phyloP scores from a whole-genome alignment of 2,329 filamentous ascomycete genomes.

The Neospermospora avenae region DNA sequence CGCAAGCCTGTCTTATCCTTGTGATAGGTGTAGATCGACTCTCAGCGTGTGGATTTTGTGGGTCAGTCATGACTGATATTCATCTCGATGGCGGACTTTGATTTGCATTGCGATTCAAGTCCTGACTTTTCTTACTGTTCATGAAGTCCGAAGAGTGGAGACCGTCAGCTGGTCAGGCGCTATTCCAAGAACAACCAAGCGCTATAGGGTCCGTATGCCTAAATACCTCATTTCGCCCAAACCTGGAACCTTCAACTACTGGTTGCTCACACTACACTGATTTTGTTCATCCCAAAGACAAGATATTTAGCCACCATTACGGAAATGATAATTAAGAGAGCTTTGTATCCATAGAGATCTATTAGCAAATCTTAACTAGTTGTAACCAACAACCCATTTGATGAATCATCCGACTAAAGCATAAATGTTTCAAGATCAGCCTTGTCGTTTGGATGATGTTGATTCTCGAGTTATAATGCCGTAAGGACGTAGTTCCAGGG shows the following conservation, averaged over 20 bases:
- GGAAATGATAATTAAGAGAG: too few relatives aligned
- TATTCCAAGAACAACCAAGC: constrained; percentile 1
- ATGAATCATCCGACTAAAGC: too few relatives aligned
- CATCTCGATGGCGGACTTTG: too few relatives aligned
- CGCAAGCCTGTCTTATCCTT: constrained; percentile 19
- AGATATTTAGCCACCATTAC: too few relatives aligned
- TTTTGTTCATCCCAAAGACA: too few relatives aligned
- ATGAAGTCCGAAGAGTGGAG: not conserved
- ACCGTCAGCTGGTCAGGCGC: not conserved
- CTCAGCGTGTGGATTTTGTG: not conserved
- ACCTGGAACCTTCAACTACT: not conserved
- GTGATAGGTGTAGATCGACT: constrained; percentile 8
- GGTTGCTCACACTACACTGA: too few relatives aligned
- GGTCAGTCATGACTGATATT: constrained; percentile 1
- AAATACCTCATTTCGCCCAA: not conserved
- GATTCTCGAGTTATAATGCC: too few relatives aligned
- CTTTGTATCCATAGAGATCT: too few relatives aligned
- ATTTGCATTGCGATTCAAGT: not conserved
- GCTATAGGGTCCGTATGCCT: not conserved
- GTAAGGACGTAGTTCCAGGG: not conserved
- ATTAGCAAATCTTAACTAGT: too few relatives aligned
- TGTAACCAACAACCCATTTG: too few relatives aligned
- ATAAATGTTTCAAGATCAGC: too few relatives aligned
- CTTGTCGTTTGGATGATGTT: too few relatives aligned
- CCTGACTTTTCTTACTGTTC: not conserved